phyloP scores from a whole-genome alignment of 208 protist genomes.

The Trypanosoma theileri region DNA sequence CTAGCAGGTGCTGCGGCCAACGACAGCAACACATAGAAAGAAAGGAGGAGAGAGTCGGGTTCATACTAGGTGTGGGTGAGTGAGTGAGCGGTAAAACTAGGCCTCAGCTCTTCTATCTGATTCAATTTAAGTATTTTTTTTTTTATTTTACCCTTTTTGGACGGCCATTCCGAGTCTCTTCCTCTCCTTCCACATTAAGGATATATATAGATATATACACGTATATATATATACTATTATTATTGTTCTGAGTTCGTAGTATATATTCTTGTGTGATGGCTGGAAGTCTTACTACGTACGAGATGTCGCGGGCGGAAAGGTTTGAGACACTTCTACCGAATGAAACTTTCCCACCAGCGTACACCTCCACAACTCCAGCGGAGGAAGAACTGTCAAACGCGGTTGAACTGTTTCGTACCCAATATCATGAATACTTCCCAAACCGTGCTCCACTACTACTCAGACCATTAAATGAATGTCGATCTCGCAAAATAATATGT shows the following conservation, averaged over 20 bases:
- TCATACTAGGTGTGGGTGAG: background rate
- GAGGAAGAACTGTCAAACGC: constrained; percentile 66
- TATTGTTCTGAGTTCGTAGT: background rate
- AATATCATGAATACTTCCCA: constrained; percentile 83
- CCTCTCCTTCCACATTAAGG: too few species aligned
- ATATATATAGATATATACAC: too few species aligned
- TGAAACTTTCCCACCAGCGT: constrained; percentile 60
- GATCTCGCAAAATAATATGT: constrained; percentile 85
- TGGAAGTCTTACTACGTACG: background rate
- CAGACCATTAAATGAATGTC: constrained; percentile 74
- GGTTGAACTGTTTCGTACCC: constrained; percentile 55
- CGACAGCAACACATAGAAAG: constrained; percentile 19
- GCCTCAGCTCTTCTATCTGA: too few species aligned
- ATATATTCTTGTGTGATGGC: constrained; percentile 24
- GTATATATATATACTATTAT: too few species aligned
- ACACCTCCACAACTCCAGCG: constrained; percentile 64
- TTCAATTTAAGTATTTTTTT: background rate
- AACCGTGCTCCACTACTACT: constrained; percentile 75
- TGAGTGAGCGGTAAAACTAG: background rate
- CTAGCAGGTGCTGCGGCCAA: background rate
- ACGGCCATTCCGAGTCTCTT: too few species aligned
- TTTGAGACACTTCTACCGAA: constrained; percentile 43
- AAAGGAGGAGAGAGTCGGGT: background rate
- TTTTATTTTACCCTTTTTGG: background rate
- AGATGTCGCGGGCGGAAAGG: constrained; percentile 32